A percentile compares a stretch with the other conserved stretches of the same genome.
phyloP scores from a whole-genome alignment of 73 alveolate genomes.

The Tetrahymena borealis region DNA sequence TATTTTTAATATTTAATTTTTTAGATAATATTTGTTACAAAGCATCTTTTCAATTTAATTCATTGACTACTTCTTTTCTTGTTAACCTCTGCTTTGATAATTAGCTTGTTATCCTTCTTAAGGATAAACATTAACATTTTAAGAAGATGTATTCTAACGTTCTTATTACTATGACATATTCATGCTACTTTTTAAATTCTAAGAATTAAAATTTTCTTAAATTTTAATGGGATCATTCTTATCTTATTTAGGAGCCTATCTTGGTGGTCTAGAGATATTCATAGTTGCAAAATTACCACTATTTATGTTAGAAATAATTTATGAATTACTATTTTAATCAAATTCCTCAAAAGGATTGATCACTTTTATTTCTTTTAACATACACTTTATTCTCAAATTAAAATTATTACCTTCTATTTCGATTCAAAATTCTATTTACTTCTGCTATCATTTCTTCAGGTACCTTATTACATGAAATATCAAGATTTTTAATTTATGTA shows the following conservation, averaged over 20 bases:
- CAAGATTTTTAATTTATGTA: constrained; percentile 14
- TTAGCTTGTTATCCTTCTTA: background rate
- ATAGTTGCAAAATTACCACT: background rate
- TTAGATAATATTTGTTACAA: background rate
- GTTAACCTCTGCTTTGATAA: background rate
- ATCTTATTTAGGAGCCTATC: background rate
- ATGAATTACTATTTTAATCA: no score
- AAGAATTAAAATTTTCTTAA: background rate
- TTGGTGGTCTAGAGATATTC: background rate
- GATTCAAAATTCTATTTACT: constrained; percentile 10
- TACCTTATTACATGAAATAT: constrained; percentile 38
- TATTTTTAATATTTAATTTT: background rate
- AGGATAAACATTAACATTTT: background rate
- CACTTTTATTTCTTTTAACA: constrained; percentile 3
- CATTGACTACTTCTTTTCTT: background rate
- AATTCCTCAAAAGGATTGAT: no score
- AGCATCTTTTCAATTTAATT: background rate
- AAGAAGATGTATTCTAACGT: background rate
- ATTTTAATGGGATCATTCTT: background rate
- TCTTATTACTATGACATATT: background rate
- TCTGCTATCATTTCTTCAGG: constrained; percentile 43
- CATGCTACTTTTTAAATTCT: background rate
- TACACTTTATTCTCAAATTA: background rate
- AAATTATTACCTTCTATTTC: constrained; percentile 19
- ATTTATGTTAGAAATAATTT: background rate